Evolutionary conservation across 768 basidiomycete species (phyloP).

Genomic region (Kwoniella dejecticola): DNA sequence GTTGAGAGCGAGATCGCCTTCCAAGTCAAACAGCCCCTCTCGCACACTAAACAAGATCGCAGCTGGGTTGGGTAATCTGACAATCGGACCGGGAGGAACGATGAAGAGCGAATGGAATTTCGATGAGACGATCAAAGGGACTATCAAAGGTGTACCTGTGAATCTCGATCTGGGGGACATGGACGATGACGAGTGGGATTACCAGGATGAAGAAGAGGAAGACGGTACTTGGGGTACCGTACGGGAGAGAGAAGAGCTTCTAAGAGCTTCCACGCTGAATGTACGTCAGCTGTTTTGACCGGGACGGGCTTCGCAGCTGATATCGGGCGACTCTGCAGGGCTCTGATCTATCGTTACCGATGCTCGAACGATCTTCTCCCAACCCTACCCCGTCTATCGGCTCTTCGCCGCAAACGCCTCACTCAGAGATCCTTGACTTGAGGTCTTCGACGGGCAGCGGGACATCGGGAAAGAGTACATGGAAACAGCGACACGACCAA

Average conservation of each 20-base stretch:
- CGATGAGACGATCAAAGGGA: conserved; percentile 57
- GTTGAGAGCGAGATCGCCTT: conserved; percentile 68
- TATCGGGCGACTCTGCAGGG: conserved; percentile 27
- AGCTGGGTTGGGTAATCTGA: conserved; percentile 27
- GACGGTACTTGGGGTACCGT: conserved; percentile 25
- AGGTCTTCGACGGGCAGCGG: conserved; percentile 20
- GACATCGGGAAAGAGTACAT: conserved; percentile 67
- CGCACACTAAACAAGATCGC: conserved; percentile 55
- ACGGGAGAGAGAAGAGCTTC: conserved; percentile 40
- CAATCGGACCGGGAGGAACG: conserved; percentile 57
- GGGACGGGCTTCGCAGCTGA: background rate
- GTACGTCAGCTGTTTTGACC: background rate
- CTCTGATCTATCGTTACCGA: conserved; percentile 60
- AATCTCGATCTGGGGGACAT: conserved; percentile 39
- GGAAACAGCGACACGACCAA: conserved; percentile 70
- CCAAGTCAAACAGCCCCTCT: conserved; percentile 49
- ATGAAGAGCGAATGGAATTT: conserved; percentile 95
- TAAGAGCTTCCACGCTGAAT: conserved; percentile 17
- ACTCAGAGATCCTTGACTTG: conserved; percentile 65
- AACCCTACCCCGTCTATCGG: conserved; percentile 41
- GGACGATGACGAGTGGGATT: conserved; percentile 37
- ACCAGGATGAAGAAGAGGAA: conserved; percentile 57
- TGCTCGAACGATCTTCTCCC: conserved; percentile 56
- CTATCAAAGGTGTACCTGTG: conserved; percentile 43
- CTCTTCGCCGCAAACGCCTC: conserved; percentile 62